Evolutionary conservation across 1,284 basidiomycete genomes (phyloP).

Genomic region (Trametes pubescens): DNA sequence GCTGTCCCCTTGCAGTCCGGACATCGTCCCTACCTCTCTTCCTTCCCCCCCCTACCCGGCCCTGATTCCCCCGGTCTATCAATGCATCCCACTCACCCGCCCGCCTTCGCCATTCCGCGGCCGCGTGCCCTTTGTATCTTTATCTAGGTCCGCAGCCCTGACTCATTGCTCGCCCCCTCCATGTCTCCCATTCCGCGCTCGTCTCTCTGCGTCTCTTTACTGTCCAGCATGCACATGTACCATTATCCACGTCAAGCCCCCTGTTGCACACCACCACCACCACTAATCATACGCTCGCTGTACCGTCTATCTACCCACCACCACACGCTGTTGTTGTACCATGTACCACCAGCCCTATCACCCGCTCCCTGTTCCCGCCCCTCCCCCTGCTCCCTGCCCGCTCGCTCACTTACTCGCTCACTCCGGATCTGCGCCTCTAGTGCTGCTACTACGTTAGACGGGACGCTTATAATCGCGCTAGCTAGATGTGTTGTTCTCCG

Average conservation of each 20-base stretch:
- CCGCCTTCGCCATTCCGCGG: constrained; percentile 4
- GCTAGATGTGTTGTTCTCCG: background rate
- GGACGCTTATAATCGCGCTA: constrained; percentile 5
- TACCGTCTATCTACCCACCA: background rate
- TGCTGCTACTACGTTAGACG: background rate
- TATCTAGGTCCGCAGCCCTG: background rate
- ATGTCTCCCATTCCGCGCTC: background rate
- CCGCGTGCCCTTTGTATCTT: constrained; percentile 7
- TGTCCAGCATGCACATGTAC: constrained; percentile 12
- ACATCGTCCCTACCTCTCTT: background rate
- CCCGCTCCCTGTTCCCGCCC: background rate
- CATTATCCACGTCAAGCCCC: background rate
- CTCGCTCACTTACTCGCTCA: background rate
- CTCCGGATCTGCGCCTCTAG: background rate
- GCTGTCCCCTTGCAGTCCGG: background rate
- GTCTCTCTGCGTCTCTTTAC: background rate
- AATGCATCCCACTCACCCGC: background rate
- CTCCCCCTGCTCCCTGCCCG: background rate
- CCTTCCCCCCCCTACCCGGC: background rate
- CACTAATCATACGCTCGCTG: background rate
- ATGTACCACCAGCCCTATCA: constrained; percentile 6
- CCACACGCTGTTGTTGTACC: constrained; percentile 6
- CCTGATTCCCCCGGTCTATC: background rate
- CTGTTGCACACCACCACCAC: background rate
- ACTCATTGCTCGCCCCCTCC: background rate